Evolutionary conservation across 164 flowering plant species (phyloP), one percentile per base, ranked within the genome.

Genomic region (Aristolochia contorta): DNA sequence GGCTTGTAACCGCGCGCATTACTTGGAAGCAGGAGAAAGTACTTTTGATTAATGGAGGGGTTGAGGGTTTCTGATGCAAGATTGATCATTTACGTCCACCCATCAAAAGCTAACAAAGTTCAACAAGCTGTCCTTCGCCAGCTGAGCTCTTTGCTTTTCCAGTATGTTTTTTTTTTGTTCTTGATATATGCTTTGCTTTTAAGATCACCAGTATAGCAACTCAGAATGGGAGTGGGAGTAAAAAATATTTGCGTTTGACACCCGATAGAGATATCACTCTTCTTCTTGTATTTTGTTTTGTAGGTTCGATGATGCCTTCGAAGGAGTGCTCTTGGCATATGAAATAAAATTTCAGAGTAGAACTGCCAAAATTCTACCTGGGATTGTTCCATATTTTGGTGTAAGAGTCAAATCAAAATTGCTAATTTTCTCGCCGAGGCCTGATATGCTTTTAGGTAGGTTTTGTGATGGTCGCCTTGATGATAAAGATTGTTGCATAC

Each of bases 281-380:
- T 27, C 30, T 27, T 27, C 30, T 27, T 1, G 43, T 37, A 4
- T 8, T 37, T 15, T 7, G 50, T 57, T 47, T 56, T 72, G 33
- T 81, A 89, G 97, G 74, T 89, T 64, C 59, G 78, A 62, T 77
- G 97, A 93, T 62, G 58, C 50, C 20, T 90, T 84, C 68, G 87
- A 84, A 33, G 97, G 98, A 9, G 86, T 93, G 16, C 70, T 87
- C 23, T 73, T 90, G 74, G 92, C 92, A 57, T 86, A 84, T 70
- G 82, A 74, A 50, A 75, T 78, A 46, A 37, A 68, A 0, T 19
- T 69, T 53, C 47, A 27, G 12, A 67, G 63, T 68, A 67, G 68
- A 59, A 27, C 30, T 37, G 86, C 87, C 0, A 84, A 71, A 67
- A 78, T 87, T 69, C 77, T 84, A 52, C 63, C 84, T 18, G 85